These are phyloP conservation scores for Rubia peregrina DNA, from an alignment of 305 asterid genomes.

Conservation along the genomic window DNA sequence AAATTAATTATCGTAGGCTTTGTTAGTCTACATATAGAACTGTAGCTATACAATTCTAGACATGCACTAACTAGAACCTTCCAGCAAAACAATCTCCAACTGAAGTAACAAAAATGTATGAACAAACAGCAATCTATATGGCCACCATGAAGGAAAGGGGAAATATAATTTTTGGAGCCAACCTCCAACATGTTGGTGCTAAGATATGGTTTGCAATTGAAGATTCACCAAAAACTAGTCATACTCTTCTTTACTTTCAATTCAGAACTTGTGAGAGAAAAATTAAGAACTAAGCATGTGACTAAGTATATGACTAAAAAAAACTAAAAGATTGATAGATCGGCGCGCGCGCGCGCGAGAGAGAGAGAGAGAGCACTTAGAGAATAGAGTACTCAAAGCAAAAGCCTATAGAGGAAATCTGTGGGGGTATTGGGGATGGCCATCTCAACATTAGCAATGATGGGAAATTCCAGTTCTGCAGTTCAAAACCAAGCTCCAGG, in stretches of 20 bases:
- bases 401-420: background rate
- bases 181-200: background rate
- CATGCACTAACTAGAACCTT: background rate
- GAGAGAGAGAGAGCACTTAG: background rate
- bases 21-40: background rate
- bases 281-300: background rate
- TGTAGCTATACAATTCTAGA: background rate
- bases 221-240: background rate
- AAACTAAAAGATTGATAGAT: background rate
- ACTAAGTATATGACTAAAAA: background rate
- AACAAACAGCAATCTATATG: background rate
- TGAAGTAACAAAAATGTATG: background rate
- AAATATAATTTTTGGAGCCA: background rate
- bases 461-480: background rate
- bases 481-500: background rate
- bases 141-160: background rate
- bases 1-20: background rate
- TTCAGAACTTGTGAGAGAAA: background rate
- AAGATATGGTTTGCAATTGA: background rate
- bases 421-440: background rate
- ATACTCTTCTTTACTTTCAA: background rate
- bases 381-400: no score
- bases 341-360: no score
- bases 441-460: conserved; percentile 1
- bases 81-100: background rate